Conservation (phyloP, 1,139 yeast genomes). For the Taiozyma sp. region DNA sequence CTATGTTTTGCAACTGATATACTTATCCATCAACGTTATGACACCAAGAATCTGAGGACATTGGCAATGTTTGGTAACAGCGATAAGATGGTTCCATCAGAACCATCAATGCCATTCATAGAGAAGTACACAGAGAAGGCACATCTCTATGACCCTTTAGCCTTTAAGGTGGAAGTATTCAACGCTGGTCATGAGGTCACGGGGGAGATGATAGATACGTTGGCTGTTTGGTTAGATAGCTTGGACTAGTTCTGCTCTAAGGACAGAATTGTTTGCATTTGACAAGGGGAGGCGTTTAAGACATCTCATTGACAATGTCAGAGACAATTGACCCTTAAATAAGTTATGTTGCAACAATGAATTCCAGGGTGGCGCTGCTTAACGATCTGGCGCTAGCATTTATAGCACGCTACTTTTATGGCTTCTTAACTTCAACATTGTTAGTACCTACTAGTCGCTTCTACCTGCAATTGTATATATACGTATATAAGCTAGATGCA, state of each 20-base stretch:
- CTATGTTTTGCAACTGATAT: neutral
- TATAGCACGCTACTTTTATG: no score
- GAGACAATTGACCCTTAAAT: no score
- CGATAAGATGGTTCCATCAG: neutral
- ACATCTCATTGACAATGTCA: no score
- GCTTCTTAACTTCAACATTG: no score
- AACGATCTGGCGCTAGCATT: no score
- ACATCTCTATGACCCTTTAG: neutral
- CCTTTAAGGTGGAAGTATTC: neutral
- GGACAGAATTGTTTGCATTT: neutral
- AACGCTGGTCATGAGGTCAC: neutral
- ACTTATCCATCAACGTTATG: neutral
- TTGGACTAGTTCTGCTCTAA: neutral
- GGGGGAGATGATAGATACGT: neutral
- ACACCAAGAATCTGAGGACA: neutral
- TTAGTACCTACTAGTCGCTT: no score
- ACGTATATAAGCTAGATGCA: no score
- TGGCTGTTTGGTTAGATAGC: neutral
- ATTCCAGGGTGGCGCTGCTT: no score
- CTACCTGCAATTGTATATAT: no score
- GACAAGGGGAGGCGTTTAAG: no score
- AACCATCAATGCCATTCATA: neutral
- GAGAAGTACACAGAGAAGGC: neutral
- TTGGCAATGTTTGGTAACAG: neutral
- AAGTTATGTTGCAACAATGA: no score